Base-by-base conservation (phyloP, 805 yeast genomes). In the Yarrowia deformans region DNA sequence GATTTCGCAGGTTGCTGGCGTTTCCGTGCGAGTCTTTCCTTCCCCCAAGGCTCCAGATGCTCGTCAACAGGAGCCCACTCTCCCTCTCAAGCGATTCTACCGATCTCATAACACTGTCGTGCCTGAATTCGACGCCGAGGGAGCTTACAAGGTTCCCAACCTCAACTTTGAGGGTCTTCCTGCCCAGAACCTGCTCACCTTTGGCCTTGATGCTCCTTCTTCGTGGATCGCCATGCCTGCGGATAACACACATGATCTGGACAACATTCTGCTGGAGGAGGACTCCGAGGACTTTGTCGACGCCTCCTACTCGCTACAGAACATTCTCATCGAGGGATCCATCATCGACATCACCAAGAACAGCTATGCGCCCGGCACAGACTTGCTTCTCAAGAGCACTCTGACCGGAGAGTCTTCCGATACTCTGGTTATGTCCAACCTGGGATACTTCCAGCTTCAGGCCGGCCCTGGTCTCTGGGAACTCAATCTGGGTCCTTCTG, bases 391-490 rank as follows among this genome's bases (percentile, higher is more conserved):
- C 0, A 72, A 12, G 70, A 72, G 45, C 60, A 73, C 12, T 71
- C 74, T 58, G 23, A 74, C 63, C 3, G 40, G 46, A 2, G 70
- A 55, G 10, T 8, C 72, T 1, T 67, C 71, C 8, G 91, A 88
- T 72, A 89, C 97, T 0, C 81, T 79, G 46, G 87, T 93, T 0
- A 90, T 94, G 95, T 84, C 88, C 0, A 88, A 90, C 48, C 81
- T 89, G 71, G 98, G 98, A 0, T 94, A 94, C 77, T 85, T 90
- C 68, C 98, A 93, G 77, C 80, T 95, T 56, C 85, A 85, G 71
- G 87, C 90, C 0, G 82, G 81, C 64, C 95, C 96, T 0, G 97
- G 97, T 0, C 56, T 82, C 3, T 90, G 91, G 89, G 76, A 79
- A 1, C 75, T 91, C n/a, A 72, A 74, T 0, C 74, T 88, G 13